Conservation (phyloP, 306 rosid genomes). For the Erythrophleum fordii region DNA sequence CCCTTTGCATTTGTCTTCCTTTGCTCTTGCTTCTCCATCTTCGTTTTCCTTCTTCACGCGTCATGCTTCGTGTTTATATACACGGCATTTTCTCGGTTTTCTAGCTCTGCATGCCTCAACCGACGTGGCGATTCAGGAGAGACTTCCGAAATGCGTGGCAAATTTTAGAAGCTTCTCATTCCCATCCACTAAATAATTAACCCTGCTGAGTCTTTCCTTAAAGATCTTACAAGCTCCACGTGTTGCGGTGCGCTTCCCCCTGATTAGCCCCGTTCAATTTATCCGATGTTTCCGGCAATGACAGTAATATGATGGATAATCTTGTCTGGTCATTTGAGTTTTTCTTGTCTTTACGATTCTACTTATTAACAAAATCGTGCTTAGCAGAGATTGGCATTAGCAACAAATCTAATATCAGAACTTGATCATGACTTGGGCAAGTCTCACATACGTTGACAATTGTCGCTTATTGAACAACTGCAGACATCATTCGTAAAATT, state of each 20-base stretch:
- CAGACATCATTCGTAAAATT: neutral
- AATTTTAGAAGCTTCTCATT: neutral
- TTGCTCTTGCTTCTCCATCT: conserved; percentile 40
- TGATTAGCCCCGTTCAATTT: neutral
- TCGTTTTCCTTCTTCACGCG: neutral
- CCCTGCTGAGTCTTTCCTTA: neutral
- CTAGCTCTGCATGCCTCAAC: neutral
- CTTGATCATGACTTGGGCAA: neutral
- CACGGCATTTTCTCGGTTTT: neutral
- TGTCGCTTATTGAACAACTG: neutral
- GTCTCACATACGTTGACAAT: too few relatives aligned
- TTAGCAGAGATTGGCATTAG: neutral
- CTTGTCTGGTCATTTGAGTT: neutral
- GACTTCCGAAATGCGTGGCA: conserved; percentile 27
- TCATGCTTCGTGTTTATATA: neutral
- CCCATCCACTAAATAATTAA: conserved; percentile 10
- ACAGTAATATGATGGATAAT: neutral
- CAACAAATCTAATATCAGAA: neutral
- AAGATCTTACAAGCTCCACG: neutral
- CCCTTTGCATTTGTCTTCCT: conserved; percentile 15
- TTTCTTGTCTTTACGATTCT: neutral
- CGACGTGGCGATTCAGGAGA: conserved; percentile 37
- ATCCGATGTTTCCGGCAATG: neutral
- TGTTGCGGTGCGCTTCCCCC: neutral
- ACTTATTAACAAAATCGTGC: neutral